Evolutionary conservation across 176 grass and related monocot species (phyloP).

Genomic region (Carex scoparia): DNA sequence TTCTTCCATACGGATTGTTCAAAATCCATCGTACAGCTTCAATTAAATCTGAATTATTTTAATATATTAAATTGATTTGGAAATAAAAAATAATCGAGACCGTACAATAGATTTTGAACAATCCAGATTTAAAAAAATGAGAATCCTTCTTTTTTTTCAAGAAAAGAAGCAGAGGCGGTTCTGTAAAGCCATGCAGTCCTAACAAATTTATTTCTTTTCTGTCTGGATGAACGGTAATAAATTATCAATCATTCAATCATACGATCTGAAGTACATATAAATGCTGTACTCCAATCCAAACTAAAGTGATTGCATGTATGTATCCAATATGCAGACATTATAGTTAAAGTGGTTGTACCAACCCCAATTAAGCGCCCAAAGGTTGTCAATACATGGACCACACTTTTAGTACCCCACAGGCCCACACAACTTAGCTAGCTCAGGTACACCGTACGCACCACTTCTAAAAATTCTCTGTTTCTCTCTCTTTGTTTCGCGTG

Average conservation of each 20-base stretch:
- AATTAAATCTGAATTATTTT: no score
- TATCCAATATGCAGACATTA: background rate
- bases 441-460: background rate
- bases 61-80: no score
- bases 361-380: background rate
- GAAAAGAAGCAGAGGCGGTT: no score
- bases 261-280: background rate
- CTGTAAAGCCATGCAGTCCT: background rate
- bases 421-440: background rate
- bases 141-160: no score
- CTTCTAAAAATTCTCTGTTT: background rate
- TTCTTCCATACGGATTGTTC: no score
- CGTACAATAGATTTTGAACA: no score
- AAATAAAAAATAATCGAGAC: no score
- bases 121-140: no score
- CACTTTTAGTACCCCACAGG: background rate
- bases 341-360: slow-evolving; percentile 13
- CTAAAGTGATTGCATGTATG: background rate
- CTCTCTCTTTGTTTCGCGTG: background rate
- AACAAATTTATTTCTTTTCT: background rate
- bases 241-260: background rate
- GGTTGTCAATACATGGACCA: background rate
- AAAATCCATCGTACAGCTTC: no score
- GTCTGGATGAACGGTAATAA: background rate
- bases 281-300: background rate